Evolutionary conservation across 106 monocot genomes (phyloP).

Genomic region (Acorus gramineus): DNA sequence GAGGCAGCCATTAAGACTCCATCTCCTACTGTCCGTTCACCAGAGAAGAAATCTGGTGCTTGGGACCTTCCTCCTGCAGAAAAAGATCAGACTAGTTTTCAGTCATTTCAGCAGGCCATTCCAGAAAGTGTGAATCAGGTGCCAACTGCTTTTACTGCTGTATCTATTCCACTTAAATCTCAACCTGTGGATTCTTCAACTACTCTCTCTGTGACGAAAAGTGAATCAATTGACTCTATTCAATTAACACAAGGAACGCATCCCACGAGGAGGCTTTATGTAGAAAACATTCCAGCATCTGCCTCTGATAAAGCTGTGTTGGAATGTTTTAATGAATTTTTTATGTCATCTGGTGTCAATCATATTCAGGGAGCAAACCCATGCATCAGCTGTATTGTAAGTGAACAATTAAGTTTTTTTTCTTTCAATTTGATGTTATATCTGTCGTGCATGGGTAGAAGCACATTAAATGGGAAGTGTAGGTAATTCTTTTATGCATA

Average conservation of each 20-base stretch:
- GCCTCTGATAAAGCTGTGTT: constrained; percentile 63
- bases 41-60: constrained; percentile 48
- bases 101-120: constrained; percentile 1
- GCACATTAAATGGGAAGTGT: too few species aligned
- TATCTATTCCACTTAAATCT: constrained; percentile 10
- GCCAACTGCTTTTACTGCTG: constrained; percentile 11
- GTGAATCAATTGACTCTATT: constrained; percentile 46
- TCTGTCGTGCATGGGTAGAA: neutral
- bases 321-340: constrained; percentile 61
- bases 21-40: constrained; percentile 40
- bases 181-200: constrained; percentile 18
- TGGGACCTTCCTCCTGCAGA: constrained; percentile 82
- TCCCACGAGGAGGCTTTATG: constrained; percentile 77
- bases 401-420: constrained; percentile 4
- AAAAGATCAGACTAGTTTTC: constrained; percentile 17
- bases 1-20: constrained; percentile 40
- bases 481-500: neutral
- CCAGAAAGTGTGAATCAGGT: constrained; percentile 11
- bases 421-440: neutral
- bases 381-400: constrained; percentile 85
- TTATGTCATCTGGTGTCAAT: constrained; percentile 38
- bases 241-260: constrained; percentile 96
- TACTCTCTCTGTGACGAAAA: constrained; percentile 11
- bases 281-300: constrained; percentile 65
- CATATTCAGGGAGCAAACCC: constrained; percentile 55